A percentile compares a stretch with the other conserved stretches of the same genome.
phyloP scores from a whole-genome alignment of 768 basidiomycete species.

The Candolleomyces efflorescens region DNA sequence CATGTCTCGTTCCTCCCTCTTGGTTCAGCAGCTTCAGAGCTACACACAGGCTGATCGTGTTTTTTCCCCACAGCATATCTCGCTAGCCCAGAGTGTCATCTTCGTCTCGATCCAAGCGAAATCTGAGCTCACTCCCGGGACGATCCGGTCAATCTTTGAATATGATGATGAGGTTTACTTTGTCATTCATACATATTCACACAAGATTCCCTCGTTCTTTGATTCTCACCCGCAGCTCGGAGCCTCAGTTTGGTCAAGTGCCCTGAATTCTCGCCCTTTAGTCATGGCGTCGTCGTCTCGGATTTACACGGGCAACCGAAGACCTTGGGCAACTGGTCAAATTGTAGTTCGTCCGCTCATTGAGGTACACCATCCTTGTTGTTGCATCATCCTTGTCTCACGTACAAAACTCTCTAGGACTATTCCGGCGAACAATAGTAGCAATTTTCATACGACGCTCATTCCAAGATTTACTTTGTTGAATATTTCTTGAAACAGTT shows the following conservation, averaged over 20 bases:
- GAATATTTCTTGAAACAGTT: too few species aligned
- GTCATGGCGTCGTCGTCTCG: not conserved
- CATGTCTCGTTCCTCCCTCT: not conserved
- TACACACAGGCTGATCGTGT: not conserved
- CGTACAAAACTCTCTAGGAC: too few species aligned
- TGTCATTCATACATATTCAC: not conserved
- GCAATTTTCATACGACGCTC: too few species aligned
- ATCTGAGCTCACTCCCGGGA: not conserved
- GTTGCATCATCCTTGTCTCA: too few species aligned
- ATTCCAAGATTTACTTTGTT: too few species aligned
- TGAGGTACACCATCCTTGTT: too few species aligned
- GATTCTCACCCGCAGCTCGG: not conserved
- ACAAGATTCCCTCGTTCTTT: not conserved
- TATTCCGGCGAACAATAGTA: too few species aligned
- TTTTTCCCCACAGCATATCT: not conserved
- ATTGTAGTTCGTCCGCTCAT: too few species aligned
- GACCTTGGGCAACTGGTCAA: too few species aligned
- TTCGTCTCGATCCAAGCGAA: not conserved
- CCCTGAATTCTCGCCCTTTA: not conserved
- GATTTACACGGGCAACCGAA: too few species aligned
- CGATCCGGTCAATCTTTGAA: not conserved
- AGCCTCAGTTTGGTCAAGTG: not conserved
- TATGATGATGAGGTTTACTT: not conserved
- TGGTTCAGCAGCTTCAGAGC: not conserved
- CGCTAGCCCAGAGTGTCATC: not conserved